Evolutionary conservation across 108 stramenopile species (phyloP).

Genomic region (Fragilariopsis cylindrus): DNA sequence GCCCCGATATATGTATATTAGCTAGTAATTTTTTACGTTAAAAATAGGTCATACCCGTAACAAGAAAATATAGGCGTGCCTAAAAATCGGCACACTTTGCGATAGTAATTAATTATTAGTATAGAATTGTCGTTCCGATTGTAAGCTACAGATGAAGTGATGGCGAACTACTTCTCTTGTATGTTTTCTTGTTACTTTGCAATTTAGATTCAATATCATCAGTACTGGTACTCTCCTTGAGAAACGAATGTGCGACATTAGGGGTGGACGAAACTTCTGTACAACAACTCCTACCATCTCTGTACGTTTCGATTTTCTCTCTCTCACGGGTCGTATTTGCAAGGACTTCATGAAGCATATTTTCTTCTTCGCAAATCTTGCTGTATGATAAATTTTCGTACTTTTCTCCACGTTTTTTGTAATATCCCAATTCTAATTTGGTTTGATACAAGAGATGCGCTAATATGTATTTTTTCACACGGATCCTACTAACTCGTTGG

Average conservation of each 20-base stretch:
- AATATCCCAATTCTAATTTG: slow-evolving; percentile 12
- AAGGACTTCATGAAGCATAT: slow-evolving; percentile 17
- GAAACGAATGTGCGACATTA: background rate
- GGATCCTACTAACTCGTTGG: slow-evolving; percentile 10
- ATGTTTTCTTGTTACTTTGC: background rate
- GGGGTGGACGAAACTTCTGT: background rate
- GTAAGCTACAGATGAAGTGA: too few species aligned
- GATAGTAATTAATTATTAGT: too few species aligned
- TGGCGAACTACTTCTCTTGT: background rate
- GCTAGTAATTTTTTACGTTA: too few species aligned
- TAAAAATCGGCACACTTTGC: too few species aligned
- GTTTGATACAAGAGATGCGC: slow-evolving; percentile 16
- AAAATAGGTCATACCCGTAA: too few species aligned
- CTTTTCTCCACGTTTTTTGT: slow-evolving; percentile 8
- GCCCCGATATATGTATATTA: too few species aligned
- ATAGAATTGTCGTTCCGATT: too few species aligned
- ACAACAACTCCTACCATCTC: background rate
- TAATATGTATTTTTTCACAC: slow-evolving; percentile 8
- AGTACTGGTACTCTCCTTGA: background rate
- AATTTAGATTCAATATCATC: background rate
- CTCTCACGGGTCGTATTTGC: background rate
- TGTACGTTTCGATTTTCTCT: slow-evolving; percentile 14
- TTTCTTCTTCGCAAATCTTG: slow-evolving; percentile 7
- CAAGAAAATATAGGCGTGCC: too few species aligned
- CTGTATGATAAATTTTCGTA: slow-evolving; percentile 3